phyloP scores from a whole-genome alignment of 2,329 filamentous ascomycete genomes.

The Clonostachys byssicola region DNA sequence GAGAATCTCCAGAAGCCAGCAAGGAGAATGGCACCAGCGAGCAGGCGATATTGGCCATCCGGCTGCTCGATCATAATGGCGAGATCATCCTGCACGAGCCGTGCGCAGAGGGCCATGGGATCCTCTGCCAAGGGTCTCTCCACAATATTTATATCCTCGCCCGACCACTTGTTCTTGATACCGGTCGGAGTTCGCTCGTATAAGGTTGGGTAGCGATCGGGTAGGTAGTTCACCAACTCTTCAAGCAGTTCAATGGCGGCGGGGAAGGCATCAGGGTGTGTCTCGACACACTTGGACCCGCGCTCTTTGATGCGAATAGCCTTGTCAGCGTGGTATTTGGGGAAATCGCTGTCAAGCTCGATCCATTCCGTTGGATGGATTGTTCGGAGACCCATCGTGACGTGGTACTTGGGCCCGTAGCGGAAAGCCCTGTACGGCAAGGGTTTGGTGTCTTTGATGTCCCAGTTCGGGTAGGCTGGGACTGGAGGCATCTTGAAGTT shows the following conservation, averaged over 20 bases:
- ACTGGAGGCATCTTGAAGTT: slow-evolving; percentile 56
- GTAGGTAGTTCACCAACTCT: slow-evolving; percentile 67
- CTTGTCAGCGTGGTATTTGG: slow-evolving; percentile 70
- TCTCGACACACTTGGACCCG: slow-evolving; percentile 62
- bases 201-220: slow-evolving; percentile 69
- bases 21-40: slow-evolving; percentile 71
- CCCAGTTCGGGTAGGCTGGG: slow-evolving; percentile 63
- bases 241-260: slow-evolving; percentile 74
- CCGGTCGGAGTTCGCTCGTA: slow-evolving; percentile 61
- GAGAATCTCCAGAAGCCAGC: slow-evolving; percentile 79
- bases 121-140: slow-evolving; percentile 66
- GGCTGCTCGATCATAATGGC: slow-evolving; percentile 76
- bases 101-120: slow-evolving; percentile 70
- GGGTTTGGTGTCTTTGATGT: slow-evolving; percentile 63
- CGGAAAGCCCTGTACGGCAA: slow-evolving; percentile 76
- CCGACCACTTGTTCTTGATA: slow-evolving; percentile 66
- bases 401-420: slow-evolving; percentile 71
- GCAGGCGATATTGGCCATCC: slow-evolving; percentile 78
- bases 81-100: slow-evolving; percentile 76
- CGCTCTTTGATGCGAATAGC: slow-evolving; percentile 62
- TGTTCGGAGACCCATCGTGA: slow-evolving; percentile 73
- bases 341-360: slow-evolving; percentile 77
- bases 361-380: slow-evolving; percentile 75
- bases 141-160: slow-evolving; percentile 66
- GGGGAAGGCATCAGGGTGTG: slow-evolving; percentile 65